Conservation (phyloP, 768 basidiomycete species). For the Amanita muscaria region DNA sequence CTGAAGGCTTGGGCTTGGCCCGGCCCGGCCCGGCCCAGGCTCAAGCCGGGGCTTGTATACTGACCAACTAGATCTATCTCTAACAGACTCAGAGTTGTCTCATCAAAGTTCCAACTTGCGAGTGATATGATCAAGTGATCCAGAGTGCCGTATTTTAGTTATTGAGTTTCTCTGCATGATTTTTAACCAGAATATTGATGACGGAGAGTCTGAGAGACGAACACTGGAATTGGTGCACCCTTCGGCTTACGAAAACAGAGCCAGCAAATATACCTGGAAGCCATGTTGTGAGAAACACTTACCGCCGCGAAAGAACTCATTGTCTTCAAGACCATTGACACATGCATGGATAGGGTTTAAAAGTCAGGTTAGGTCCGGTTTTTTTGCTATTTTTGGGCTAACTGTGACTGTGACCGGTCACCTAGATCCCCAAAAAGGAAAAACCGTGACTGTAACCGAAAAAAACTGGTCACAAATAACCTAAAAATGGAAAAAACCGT, state of each 20-base stretch:
- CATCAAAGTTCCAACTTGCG: conserved; percentile 74
- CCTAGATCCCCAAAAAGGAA: too few relatives aligned
- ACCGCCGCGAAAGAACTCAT: conserved; percentile 75
- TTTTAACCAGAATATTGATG: neutral
- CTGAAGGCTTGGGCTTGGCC: too few relatives aligned
- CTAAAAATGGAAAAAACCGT: too few relatives aligned
- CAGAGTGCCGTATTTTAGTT: conserved; percentile 59
- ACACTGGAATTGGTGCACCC: conserved; percentile 51
- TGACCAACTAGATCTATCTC: too few relatives aligned
- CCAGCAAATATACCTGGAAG: conserved; percentile 76
- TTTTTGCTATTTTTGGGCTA: too few relatives aligned
- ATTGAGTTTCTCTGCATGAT: conserved; percentile 56
- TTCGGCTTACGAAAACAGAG: conserved; percentile 72
- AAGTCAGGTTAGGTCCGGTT: too few relatives aligned
- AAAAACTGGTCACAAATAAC: too few relatives aligned
- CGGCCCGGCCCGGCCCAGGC: too few relatives aligned
- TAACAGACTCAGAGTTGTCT: conserved; percentile 77
- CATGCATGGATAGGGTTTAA: too few relatives aligned
- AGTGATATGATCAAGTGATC: conserved; percentile 75
- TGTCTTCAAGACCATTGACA: conserved; percentile 68
- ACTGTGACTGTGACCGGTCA: too few relatives aligned
- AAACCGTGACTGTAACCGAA: too few relatives aligned
- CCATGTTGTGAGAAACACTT: conserved; percentile 51
- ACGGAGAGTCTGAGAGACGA: neutral
- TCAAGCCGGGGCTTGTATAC: too few relatives aligned